Conservation (phyloP, 2,329 filamentous ascomycete genomes). For the Colletotrichum acutatum region DNA sequence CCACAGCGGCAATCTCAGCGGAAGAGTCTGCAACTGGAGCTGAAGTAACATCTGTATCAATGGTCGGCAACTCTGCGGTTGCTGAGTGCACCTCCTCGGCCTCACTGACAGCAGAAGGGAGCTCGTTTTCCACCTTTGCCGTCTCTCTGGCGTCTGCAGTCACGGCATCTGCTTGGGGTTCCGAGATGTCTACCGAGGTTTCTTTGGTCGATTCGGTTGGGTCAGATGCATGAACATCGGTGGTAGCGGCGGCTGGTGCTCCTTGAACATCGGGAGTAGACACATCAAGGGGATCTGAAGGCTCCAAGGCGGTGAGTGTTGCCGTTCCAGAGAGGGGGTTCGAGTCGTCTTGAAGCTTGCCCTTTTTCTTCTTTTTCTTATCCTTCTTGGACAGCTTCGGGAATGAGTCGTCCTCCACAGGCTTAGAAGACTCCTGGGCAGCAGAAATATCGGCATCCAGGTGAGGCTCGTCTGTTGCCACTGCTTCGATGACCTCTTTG, state of each 20-base stretch:
- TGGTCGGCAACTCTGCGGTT: not conserved
- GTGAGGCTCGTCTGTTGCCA: not conserved
- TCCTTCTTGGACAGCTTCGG: constrained; percentile 35
- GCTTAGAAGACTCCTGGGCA: not conserved
- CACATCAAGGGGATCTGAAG: not conserved
- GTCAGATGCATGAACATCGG: not conserved
- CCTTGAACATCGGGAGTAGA: not conserved
- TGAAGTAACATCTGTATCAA: not conserved
- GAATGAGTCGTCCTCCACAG: not conserved
- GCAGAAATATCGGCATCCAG: not conserved
- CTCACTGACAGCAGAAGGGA: not conserved
- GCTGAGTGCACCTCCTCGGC: not conserved
- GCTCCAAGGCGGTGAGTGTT: constrained; percentile 26
- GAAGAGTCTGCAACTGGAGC: not conserved
- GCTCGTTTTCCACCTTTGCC: not conserved
- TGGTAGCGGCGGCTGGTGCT: not conserved
- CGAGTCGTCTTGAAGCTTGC: constrained; percentile 16
- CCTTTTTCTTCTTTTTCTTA: constrained; percentile 38
- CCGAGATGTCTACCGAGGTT: not conserved
- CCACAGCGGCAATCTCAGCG: not conserved
- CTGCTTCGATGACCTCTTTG: not conserved
- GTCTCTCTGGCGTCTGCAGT: not conserved
- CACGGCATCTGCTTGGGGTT: not conserved
- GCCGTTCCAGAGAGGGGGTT: constrained; percentile 12
- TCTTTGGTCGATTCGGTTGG: not conserved